Evolutionary conservation across 2,329 filamentous ascomycete species (phyloP), one percentile per base, ranked within the genome.

Genomic region (Botrytis pseudocinerea): DNA sequence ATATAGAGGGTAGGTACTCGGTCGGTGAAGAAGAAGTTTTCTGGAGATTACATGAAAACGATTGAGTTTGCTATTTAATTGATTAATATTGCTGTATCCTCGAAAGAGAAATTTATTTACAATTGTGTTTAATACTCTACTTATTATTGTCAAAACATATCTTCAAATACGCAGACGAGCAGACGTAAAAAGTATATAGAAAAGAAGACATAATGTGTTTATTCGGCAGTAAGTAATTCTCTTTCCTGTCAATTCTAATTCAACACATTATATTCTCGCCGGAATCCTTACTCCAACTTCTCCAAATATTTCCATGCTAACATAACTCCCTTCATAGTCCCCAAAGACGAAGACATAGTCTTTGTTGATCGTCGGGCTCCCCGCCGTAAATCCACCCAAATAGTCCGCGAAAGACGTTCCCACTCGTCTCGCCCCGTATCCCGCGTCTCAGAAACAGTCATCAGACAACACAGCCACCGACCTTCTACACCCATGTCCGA

Each of bases 311-410:
- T 7, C 9, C 44, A 18, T 42, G 18, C 60, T 71, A 54, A 71
- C 69, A 65, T 54, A 35, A 12, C 28, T n/a, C 35, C 6, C 38
- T 20, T 25, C 28, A 38, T 18, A 72, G 70, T 72, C 20, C 70
- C 70, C 9, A 72, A 72, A 72, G 61, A 66, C 48, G 70, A 72
- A 54, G 61, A 65, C 9, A 68, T 72, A 66, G 70, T 72, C 35
- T 72, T 72, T 51, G 70, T 72, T 16, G 70, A 72, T 28, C 70
- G 62, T 3, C 70, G 62, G 6, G 40, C 48, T 4, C 61, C 70
- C 40, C 70, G 70, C n/a, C 70, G 10, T 38, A 65, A 57, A 54
- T 57, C 48, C 48, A 57, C 54, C 28, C 46, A 66, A 38, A 46
- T 72, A 22, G 10, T 68, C 42, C 62, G 44, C 38, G 38, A 54